Percentiles rank a stretch among this genome's conserved stretches.
These are phyloP conservation scores for Cocos nucifera DNA, from an alignment of 176 grass and related monocot genomes.

Conservation along the genomic window DNA sequence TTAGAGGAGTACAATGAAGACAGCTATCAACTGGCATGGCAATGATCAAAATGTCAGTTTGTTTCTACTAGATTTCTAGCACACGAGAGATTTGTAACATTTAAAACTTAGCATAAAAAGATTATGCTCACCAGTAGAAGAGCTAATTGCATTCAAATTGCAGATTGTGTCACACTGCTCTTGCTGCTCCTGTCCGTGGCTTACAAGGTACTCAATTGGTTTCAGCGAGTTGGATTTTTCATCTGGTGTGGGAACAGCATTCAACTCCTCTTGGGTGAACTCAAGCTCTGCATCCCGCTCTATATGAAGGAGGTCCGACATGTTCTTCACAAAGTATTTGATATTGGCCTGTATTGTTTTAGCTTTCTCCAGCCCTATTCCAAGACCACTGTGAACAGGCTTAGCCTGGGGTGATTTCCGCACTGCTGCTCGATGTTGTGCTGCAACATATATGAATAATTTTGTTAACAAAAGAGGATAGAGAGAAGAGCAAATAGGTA, in stretches of 20 bases:
- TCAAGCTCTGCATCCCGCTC: constrained; percentile 87
- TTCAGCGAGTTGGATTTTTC: constrained; percentile 34
- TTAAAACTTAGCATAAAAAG: constrained; percentile 2
- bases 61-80: too few species aligned
- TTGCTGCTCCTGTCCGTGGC: constrained; percentile 76
- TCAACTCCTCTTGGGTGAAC: constrained; percentile 82
- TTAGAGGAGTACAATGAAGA: too few species aligned
- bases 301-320: constrained; percentile 67
- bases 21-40: too few species aligned
- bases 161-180: constrained; percentile 89
- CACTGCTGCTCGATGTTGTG: constrained; percentile 44
- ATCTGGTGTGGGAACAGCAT: constrained; percentile 58
- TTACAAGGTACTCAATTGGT: constrained; percentile 81
- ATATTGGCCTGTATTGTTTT: constrained; percentile 63
- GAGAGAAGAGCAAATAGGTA: not conserved
- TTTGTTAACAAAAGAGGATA: not conserved
- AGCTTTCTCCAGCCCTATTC: constrained; percentile 58
- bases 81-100: not conserved
- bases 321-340: constrained; percentile 57
- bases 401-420: constrained; percentile 34
- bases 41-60: too few species aligned
- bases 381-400: constrained; percentile 47
- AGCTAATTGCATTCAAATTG: constrained; percentile 82
- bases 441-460: constrained; percentile 19
- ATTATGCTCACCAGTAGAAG: constrained; percentile 66